Base-by-base conservation (phyloP, 768 basidiomycete genomes). In the Phanerochaete carnosa region DNA sequence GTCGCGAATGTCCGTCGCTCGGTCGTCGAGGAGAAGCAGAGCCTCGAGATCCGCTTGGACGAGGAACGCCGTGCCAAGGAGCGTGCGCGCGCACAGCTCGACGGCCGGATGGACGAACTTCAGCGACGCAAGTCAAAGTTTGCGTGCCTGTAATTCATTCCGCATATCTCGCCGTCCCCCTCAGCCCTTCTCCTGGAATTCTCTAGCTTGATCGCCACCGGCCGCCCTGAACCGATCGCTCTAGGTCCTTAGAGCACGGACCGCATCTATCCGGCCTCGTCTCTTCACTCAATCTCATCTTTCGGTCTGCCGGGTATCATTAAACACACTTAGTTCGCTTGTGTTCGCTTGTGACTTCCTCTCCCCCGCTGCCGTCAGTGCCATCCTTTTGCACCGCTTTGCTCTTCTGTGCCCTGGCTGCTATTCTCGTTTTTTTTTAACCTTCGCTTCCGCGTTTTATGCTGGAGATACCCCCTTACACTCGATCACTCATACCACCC, bases 51-150 rank as follows among this genome's bases (percentile, higher is more conserved):
- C 65, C 83, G 87, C 46, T 78, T 95, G 28, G 90, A 92, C 68
- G 92, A 95, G 71, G 93, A 95, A 73, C 86, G 93, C 55, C 84
- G 82, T 68, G 89, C 85, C n/a, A 94, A 93, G 75, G 94, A 95
- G 73, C 89, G 92, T 26, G 90, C 86, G 54, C 86, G 92, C 54
- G 87, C 88, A 62, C 93, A 94, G 73, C 84, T 95, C 29, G 94
- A 95, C 71, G 81, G 83, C 19, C 87, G 94, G 64, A 89, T 94
- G 87, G 91, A 93, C 58, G 94, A 95, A 68, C 77, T 94, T 45
- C 78, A 82, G 62, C 84, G 83, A 76, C 88, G 91, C 62, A 95
- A 94, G 79, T 94, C 92, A 64, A 96, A 95, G 77, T 96, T 94
- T 74, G 90, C 88, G 56, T 94, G 92, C 75, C 82, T 94, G 74